Conservation (phyloP, 2,329 filamentous ascomycete species). For the Claviceps sp. region DNA sequence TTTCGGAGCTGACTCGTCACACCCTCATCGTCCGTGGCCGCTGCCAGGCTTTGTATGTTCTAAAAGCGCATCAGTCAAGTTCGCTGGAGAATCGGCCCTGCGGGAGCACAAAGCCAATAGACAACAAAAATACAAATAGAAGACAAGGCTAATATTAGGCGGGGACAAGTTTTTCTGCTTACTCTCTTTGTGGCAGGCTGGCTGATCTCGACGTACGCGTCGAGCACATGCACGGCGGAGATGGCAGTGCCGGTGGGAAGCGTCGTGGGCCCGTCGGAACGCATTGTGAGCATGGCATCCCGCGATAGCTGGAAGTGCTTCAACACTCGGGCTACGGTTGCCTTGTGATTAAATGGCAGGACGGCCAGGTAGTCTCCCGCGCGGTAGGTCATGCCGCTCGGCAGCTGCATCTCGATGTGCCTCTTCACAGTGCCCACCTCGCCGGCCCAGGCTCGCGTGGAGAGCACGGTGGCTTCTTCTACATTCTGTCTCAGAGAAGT, state of each 20-base stretch:
- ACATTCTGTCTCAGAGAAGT: conserved; percentile 50
- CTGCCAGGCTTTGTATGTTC: conserved; percentile 30
- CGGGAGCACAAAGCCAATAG: no score
- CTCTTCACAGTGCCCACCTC: conserved; percentile 42
- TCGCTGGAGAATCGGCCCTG: no score
- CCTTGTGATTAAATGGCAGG: conserved; percentile 54
- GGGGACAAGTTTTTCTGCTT: conserved; percentile 9
- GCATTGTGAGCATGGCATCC: conserved; percentile 53
- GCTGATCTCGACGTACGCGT: conserved; percentile 58
- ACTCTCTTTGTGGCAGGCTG: conserved; percentile 59
- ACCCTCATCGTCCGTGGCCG: conserved; percentile 33
- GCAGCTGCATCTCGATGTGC: conserved; percentile 54
- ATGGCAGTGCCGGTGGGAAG: conserved; percentile 44
- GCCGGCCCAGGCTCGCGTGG: conserved; percentile 35
- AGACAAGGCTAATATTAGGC: neutral
- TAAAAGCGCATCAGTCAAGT: conserved; percentile 3
- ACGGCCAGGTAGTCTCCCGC: conserved; percentile 67
- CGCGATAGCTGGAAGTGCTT: conserved; percentile 52
- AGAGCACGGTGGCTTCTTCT: conserved; percentile 44
- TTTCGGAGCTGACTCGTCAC: conserved; percentile 29
- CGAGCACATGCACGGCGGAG: conserved; percentile 49
- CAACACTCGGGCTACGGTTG: conserved; percentile 50
- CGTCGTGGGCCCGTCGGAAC: conserved; percentile 33
- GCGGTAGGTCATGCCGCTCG: conserved; percentile 50
- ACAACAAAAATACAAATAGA: no score